Evolutionary conservation across 1,284 basidiomycete genomes (phyloP).

Genomic region (Cystobasidium sp.): DNA sequence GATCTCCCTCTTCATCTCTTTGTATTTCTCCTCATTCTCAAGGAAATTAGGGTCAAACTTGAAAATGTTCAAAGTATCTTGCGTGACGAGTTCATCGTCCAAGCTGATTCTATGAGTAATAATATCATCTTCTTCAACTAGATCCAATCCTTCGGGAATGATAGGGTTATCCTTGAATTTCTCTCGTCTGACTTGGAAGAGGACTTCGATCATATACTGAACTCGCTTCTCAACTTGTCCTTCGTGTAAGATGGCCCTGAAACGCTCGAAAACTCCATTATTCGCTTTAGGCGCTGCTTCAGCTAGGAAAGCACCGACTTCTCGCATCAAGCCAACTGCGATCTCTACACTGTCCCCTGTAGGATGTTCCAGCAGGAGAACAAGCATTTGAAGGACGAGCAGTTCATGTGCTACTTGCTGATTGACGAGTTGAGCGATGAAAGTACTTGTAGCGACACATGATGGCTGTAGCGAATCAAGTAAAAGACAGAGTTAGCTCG

Average conservation of each 20-base stretch:
- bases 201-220: slow-evolving; percentile 99
- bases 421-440: slow-evolving; percentile 96
- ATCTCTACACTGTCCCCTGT: slow-evolving; percentile 99
- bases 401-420: slow-evolving; percentile 93
- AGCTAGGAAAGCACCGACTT: slow-evolving; percentile 91
- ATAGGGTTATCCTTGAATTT: slow-evolving; percentile 98
- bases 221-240: slow-evolving; percentile 92
- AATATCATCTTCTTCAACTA: slow-evolving; percentile 96
- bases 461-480: slow-evolving; percentile 65
- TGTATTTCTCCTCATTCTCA: slow-evolving; percentile 93
- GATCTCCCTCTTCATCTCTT: slow-evolving; percentile 88
- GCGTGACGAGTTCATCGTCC: slow-evolving; percentile 89
- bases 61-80: slow-evolving; percentile 95
- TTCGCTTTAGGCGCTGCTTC: slow-evolving; percentile 95
- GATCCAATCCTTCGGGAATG: slow-evolving; percentile 87
- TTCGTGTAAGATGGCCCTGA: slow-evolving; percentile 95
- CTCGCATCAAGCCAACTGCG: slow-evolving; percentile 94
- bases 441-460: slow-evolving; percentile 91
- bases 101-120: slow-evolving; percentile 92
- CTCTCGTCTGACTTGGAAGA: slow-evolving; percentile 97
- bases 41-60: slow-evolving; percentile 87
- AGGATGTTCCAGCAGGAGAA: slow-evolving; percentile 89
- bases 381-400: slow-evolving; percentile 90
- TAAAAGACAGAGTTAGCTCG: neutral
- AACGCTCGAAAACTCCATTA: slow-evolving; percentile 89